phyloP scores from a whole-genome alignment of 2,329 filamentous ascomycete species.

The Phialophora chinensis region DNA sequence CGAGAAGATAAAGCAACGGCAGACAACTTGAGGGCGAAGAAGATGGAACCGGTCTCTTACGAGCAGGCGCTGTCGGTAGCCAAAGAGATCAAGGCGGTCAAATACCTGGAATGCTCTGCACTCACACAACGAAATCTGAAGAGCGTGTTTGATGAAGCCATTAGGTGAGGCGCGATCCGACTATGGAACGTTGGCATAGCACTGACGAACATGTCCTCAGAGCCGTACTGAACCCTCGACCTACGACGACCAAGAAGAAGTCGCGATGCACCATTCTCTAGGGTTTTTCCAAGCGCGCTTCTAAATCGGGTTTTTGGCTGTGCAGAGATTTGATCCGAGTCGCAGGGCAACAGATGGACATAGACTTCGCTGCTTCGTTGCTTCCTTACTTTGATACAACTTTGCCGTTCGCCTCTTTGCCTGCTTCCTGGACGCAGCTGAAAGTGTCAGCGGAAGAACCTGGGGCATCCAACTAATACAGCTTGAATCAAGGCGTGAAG shows the following conservation, averaged over 20 bases:
- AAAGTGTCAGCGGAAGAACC: constrained; percentile 11
- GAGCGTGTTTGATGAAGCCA: constrained; percentile 98
- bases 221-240: constrained; percentile 57
- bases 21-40: constrained; percentile 83
- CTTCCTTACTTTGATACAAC: constrained; percentile 14
- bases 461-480: constrained; percentile 31
- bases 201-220: constrained; percentile 40
- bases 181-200: constrained; percentile 4
- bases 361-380: constrained; percentile 34
- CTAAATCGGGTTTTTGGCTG: constrained; percentile 12
- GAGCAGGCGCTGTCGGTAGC: constrained; percentile 87
- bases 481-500: constrained; percentile 26
- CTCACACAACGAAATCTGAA: constrained; percentile 96
- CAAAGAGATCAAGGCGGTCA: constrained; percentile 93
- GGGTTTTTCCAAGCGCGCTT: constrained; percentile 14
- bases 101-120: constrained; percentile 97
- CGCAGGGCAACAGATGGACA: constrained; percentile 34
- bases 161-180: constrained; percentile 69
- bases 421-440: constrained; percentile 4
- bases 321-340: constrained; percentile 8
- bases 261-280: constrained; percentile 54
- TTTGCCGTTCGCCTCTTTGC: constrained; percentile 8
- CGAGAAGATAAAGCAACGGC: constrained; percentile 84
- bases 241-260: constrained; percentile 52
- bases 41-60: constrained; percentile 96